Conservation (phyloP, 2,329 filamentous ascomycete species). For the Pyrenochaeta sp. region DNA sequence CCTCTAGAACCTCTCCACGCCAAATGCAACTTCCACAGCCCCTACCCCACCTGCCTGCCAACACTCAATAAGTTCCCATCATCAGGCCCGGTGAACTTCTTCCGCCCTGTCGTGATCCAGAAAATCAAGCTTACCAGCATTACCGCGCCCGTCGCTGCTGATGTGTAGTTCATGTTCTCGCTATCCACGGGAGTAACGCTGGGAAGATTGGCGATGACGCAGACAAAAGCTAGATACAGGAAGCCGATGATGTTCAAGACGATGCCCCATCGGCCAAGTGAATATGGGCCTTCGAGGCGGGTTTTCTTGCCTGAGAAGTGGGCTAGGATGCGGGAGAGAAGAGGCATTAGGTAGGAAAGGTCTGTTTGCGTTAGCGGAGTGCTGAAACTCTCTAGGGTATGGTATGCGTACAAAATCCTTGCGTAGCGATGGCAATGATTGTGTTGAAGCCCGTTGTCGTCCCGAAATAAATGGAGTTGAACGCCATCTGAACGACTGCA, state of each 20-base stretch:
- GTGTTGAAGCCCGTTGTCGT: slow-evolving; percentile 65
- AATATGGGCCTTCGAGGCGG: slow-evolving; percentile 55
- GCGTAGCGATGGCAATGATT: slow-evolving; percentile 64
- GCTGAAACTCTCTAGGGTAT: background rate
- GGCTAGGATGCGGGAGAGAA: slow-evolving; percentile 60
- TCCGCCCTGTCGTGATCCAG: slow-evolving; percentile 62
- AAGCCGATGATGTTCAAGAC: slow-evolving; percentile 61
- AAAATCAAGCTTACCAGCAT: slow-evolving; percentile 60
- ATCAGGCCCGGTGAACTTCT: slow-evolving; percentile 60
- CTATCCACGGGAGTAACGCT: slow-evolving; percentile 59
- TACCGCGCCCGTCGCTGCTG: slow-evolving; percentile 64
- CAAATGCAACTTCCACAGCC: background rate
- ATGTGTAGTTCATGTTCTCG: slow-evolving; percentile 68
- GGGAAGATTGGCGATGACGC: slow-evolving; percentile 66
- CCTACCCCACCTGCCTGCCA: slow-evolving; percentile 2
- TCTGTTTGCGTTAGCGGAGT: slow-evolving; percentile 44
- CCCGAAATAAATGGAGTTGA: slow-evolving; percentile 65
- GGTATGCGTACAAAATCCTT: slow-evolving; percentile 61
- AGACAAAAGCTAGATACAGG: slow-evolving; percentile 62
- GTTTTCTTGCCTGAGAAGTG: slow-evolving; percentile 55
- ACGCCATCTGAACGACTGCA: slow-evolving; percentile 59
- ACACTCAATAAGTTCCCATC: slow-evolving; percentile 30
- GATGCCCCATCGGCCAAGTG: slow-evolving; percentile 56
- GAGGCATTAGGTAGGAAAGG: slow-evolving; percentile 65
- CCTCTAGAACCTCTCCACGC: background rate